Base-by-base conservation (phyloP, 2,329 filamentous ascomycete genomes). In the Penicillium brevicompactum region DNA sequence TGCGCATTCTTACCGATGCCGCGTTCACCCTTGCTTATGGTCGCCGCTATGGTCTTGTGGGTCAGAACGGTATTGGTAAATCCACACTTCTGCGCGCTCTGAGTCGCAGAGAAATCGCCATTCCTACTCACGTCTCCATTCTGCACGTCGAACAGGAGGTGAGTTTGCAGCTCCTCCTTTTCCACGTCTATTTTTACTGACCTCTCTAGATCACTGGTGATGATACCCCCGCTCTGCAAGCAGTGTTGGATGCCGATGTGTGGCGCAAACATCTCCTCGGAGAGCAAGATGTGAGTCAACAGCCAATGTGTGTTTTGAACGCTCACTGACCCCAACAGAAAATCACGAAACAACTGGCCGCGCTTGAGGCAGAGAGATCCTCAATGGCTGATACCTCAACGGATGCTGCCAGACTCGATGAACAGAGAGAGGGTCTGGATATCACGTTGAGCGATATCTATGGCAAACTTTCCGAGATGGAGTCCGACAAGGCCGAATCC, bases 1-100 rank as follows among this genome's bases (percentile, higher is more conserved):
- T 86, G 69, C 87, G 94, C 57, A 99, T 99, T 62, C 79, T 97
- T 65, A 90, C 89, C 43, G 93, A 99, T 73, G 96, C 93, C 46
- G 91, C 86, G 50, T 80, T 99, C 56, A 97, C 92, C 1, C 82
- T 99, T 61, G 88, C 94, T 0, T 97, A 96, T 74, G 92, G 93
- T 50, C 88, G 92, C 71, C 87, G 94, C 63, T 99, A 99, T 76
- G 94, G 94, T 86, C 81, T 99, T 62, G 94, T 99, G 64, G 94
- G 94, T 83, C 90, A 97, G 82, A 99, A 99, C 84, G 94, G 94
- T 91, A 93, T 99, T 62, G 94, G 90, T 83, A 93, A 94, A 84
- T 91, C 91, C 71, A 99, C 94, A n/a, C 80, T 99, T 61, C 83
- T 99, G 59, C 85, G 94, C 65, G 94, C 94, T 14, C 81, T 99